Evolutionary conservation across 257 asterid species (phyloP).

Genomic region (Plantago elongata): DNA sequence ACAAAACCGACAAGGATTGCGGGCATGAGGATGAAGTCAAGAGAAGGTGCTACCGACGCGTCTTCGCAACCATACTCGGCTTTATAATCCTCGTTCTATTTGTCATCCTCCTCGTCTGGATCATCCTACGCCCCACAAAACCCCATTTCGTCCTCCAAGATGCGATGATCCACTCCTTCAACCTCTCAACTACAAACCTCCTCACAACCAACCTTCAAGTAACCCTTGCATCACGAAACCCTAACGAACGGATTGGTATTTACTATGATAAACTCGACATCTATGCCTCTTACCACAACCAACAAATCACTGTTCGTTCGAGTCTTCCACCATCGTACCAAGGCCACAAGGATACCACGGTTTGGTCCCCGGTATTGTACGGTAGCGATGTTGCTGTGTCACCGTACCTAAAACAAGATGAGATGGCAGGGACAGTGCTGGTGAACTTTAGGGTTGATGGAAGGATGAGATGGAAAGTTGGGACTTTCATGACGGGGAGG

Average conservation of each 20-base stretch:
- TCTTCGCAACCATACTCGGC: constrained; percentile 18
- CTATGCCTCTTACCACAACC: constrained; percentile 50
- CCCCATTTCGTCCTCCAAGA: constrained; percentile 58
- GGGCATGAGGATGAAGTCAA: constrained; percentile 35
- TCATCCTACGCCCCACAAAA: constrained; percentile 53
- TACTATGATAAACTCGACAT: constrained; percentile 47
- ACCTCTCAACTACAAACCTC: constrained; percentile 33
- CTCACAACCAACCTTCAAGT: constrained; percentile 51
- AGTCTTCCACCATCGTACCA: constrained; percentile 40
- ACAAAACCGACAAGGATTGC: constrained; percentile 22
- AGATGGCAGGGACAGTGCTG: constrained; percentile 39
- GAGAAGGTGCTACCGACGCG: constrained; percentile 31
- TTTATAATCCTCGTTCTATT: constrained; percentile 34
- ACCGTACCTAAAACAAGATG: constrained; percentile 42
- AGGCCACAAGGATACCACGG: constrained; percentile 47
- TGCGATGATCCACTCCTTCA: constrained; percentile 55
- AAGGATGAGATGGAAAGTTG: constrained; percentile 52
- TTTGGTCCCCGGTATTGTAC: constrained; percentile 58
- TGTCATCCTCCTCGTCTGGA: constrained; percentile 39
- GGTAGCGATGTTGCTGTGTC: constrained; percentile 46
- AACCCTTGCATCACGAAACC: constrained; percentile 44
- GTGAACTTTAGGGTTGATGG: constrained; percentile 43
- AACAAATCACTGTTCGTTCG: constrained; percentile 52
- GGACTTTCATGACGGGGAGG: constrained; percentile 42
- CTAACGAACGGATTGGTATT: constrained; percentile 41